phyloP scores from a whole-genome alignment of 192 early-diverging fungal genomes.

The Glomus cerebriforme region DNA sequence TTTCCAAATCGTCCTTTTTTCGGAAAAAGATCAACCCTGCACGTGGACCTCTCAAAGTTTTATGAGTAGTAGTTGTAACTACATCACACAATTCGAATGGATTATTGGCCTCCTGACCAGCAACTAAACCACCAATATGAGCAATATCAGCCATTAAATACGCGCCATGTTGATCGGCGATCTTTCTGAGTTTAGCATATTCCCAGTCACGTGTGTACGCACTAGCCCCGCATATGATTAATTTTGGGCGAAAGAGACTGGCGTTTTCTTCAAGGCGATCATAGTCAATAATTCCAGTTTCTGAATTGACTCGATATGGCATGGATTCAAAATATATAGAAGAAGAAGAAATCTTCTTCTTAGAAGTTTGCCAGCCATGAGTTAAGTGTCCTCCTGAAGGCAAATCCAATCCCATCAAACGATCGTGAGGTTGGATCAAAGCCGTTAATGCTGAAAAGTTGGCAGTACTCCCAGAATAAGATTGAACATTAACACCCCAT shows the following conservation, averaged over 20 bases:
- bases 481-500: conserved; percentile 99
- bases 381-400: conserved; percentile 99
- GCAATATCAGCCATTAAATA: conserved; percentile 99
- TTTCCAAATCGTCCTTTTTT: conserved; percentile 83
- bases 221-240: conserved; percentile 97
- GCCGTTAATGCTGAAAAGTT: conserved; percentile 99
- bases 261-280: conserved; percentile 93
- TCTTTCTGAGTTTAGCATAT: conserved; percentile 92
- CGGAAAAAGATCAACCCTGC: conserved; percentile 99
- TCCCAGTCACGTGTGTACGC: conserved; percentile 99
- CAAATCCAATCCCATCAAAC: conserved; percentile 99
- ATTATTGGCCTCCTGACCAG: conserved; percentile 83
- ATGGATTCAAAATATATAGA: conserved; percentile 99
- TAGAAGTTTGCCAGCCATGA: conserved; percentile 99
- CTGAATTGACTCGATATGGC: conserved; percentile 92
- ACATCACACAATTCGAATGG: conserved; percentile 99
- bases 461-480: conserved; percentile 98
- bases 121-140: conserved; percentile 96
- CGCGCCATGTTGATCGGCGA: conserved; percentile 94
- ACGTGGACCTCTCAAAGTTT: conserved; percentile 98
- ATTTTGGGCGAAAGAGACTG: conserved; percentile 93
- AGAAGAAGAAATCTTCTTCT: conserved; percentile 99
- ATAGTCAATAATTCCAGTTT: conserved; percentile 93
- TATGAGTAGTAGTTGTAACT: conserved; percentile 99
- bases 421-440: conserved; percentile 93